phyloP scores from a whole-genome alignment of 306 rosid species.

The Geum urbanum region DNA sequence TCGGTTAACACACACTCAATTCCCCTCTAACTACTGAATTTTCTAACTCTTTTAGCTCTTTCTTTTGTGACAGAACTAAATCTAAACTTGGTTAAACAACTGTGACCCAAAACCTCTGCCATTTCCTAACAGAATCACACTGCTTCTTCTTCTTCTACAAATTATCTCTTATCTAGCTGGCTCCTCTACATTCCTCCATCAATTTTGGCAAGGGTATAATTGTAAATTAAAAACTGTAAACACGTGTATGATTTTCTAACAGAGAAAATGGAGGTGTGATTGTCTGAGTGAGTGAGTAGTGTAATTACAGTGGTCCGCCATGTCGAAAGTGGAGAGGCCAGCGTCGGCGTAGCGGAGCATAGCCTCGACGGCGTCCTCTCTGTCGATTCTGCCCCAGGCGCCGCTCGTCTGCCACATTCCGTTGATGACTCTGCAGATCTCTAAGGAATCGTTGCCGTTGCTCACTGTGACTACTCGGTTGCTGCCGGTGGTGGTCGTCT shows the following conservation, averaged over 20 bases:
- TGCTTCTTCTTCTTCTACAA: background rate
- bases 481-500: conserved; percentile 17
- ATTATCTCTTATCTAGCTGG: background rate
- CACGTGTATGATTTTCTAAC: background rate
- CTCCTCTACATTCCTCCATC: conserved; percentile 25
- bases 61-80: conserved; percentile 21
- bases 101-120: conserved; percentile 44
- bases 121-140: conserved; percentile 22
- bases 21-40: conserved; percentile 26
- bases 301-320: conserved; percentile 85
- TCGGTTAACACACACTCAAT: conserved; percentile 43
- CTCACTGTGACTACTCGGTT: conserved; percentile 43
- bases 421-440: conserved; percentile 66
- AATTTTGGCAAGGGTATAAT: background rate
- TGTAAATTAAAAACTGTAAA: background rate
- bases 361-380: conserved; percentile 74
- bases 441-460: conserved; percentile 59
- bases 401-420: conserved; percentile 96
- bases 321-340: conserved; percentile 82
- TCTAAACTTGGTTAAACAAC: conserved; percentile 80
- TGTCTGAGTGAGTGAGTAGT: background rate
- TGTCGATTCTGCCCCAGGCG: conserved; percentile 82
- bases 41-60: conserved; percentile 40
- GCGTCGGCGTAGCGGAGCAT: conserved; percentile 88
- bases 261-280: background rate